Base-by-base conservation (phyloP, 305 asterid genomes). In the Solanum hybrid region DNA sequence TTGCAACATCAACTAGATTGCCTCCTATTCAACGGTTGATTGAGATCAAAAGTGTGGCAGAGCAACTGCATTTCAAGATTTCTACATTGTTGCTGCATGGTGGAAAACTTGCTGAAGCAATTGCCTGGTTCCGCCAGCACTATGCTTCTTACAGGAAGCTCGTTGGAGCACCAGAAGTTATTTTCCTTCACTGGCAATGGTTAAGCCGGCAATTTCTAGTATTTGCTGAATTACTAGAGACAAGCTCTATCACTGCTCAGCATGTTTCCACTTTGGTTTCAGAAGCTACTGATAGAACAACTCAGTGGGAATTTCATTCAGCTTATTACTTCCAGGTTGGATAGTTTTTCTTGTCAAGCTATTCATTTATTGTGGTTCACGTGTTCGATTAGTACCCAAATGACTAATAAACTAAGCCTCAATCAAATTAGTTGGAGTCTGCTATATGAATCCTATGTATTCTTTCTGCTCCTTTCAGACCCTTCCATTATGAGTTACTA, bases 171-270 rank as follows among this genome's bases (percentile, higher is more conserved):
- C 95, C 97, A 9, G 98, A 96, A 89, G 97, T 93, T 91, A 92
- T 82, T 91, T 97, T 95, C 93, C 96, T 96, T 93, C 99, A 97
- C 75, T 97, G 99, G 98, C 98, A 96, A 92, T 97, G 99, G 99
- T 93, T 97, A 92, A 96, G 99, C 94, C 92, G 98, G 90, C 99
- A 97, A 90, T 95, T 92, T 92, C 92, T 97, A 91, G 98, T 95
- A 90, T 96, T 97, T 93, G 98, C 97, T 87, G 99, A 96, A 91
- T 93, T 97, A 77, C 91, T 97, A 93, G 99, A 97, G 92, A 94
- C 98, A 5, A 96, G 99, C 94, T 94, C 95, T 13, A 93, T 91
- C 88, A 92, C 90, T 91, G 84, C 86, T 89, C 92, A 90, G 77
- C 92, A 92, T 83, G 92, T 91, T 90, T 93, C 96, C 18, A 89